A percentile compares a stretch with the other conserved stretches of the same genome.
phyloP scores from a whole-genome alignment of 805 yeast genomes.

The Metschnikowia dekortorum region DNA sequence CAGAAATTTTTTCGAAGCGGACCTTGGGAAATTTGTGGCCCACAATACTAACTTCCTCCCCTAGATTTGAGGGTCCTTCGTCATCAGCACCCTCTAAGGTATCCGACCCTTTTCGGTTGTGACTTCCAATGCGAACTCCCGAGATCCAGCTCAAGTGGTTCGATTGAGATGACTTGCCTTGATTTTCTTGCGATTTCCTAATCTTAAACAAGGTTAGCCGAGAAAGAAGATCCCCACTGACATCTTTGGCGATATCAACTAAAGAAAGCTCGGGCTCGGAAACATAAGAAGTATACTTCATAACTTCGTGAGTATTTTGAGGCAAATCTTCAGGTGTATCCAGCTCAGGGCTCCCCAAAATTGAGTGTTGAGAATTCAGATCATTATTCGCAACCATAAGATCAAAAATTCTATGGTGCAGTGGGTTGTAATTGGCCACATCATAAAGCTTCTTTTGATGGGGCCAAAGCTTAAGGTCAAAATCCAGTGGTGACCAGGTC shows the following conservation, averaged over 20 bases:
- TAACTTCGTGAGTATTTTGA: not conserved
- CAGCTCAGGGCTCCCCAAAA: constrained; percentile 6
- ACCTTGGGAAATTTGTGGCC: constrained; percentile 88
- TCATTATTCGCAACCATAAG: constrained; percentile 3
- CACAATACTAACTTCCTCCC: constrained; percentile 85
- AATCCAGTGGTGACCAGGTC: constrained; percentile 85
- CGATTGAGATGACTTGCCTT: constrained; percentile 36
- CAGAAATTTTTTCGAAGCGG: constrained; percentile 80
- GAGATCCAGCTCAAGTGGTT: constrained; percentile 89
- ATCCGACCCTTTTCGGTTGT: constrained; percentile 25
- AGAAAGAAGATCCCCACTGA: constrained; percentile 33
- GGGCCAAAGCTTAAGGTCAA: constrained; percentile 82
- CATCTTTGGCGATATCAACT: constrained; percentile 28
- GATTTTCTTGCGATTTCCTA: constrained; percentile 36
- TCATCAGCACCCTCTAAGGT: constrained; percentile 17
- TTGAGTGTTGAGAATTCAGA: constrained; percentile 1
- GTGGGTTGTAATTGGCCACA: constrained; percentile 36
- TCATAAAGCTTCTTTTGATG: constrained; percentile 33
- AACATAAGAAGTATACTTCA: constrained; percentile 30
- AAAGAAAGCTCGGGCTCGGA: constrained; percentile 34
- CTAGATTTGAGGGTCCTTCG: constrained; percentile 57
- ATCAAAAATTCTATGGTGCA: constrained; percentile 22
- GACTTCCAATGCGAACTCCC: constrained; percentile 74
- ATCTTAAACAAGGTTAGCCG: constrained; percentile 34
- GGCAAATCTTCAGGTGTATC: constrained; percentile 7